phyloP scores from a whole-genome alignment of 257 asterid species.

The Petunia axillaris region DNA sequence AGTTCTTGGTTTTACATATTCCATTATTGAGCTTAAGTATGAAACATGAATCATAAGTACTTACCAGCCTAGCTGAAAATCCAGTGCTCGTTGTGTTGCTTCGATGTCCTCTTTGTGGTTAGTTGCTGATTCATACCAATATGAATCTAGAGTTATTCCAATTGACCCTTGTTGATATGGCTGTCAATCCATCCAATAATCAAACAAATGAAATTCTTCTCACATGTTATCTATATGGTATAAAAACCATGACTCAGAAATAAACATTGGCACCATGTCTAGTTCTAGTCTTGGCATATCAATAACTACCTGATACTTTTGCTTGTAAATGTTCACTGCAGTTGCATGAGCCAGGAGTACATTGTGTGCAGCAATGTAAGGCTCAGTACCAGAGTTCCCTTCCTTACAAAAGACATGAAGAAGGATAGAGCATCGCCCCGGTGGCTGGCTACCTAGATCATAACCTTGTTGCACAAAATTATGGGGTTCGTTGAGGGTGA shows the following conservation, averaged over 20 bases:
- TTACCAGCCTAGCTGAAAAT: slow-evolving; percentile 80
- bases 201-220: no score
- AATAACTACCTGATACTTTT: slow-evolving; percentile 57
- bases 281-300: background rate
- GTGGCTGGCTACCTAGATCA: slow-evolving; percentile 78
- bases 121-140: slow-evolving; percentile 71
- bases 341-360: slow-evolving; percentile 68
- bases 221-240: background rate
- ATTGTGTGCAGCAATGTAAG: slow-evolving; percentile 74
- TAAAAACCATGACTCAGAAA: no score
- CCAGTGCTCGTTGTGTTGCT: slow-evolving; percentile 69
- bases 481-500: slow-evolving; percentile 87
- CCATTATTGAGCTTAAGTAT: background rate
- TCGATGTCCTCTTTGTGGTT: slow-evolving; percentile 52
- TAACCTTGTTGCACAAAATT: slow-evolving; percentile 73
- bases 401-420: slow-evolving; percentile 57
- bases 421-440: slow-evolving; percentile 71
- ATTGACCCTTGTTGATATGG: slow-evolving; percentile 60
- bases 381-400: slow-evolving; percentile 85
- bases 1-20: no score
- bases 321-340: slow-evolving; percentile 58
- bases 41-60: background rate
- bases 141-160: slow-evolving; percentile 69
- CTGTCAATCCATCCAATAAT: slow-evolving; percentile 32
- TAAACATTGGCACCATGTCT: no score